Base-by-base conservation (phyloP, 305 asterid species). In the Nicotiana rustica region DNA sequence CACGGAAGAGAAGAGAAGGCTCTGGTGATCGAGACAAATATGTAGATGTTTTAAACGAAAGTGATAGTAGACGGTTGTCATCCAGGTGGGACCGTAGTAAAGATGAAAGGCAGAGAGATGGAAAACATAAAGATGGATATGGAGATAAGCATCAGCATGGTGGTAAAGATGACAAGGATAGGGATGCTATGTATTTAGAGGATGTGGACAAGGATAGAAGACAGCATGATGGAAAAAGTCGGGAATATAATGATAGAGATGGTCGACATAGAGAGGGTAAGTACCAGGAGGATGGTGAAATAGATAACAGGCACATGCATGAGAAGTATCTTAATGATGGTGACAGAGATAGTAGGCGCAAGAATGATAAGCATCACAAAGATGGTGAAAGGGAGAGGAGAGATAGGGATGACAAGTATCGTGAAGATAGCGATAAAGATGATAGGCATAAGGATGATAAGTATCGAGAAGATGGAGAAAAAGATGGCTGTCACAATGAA, bases 101-200 rank as follows among this genome's bases (percentile, higher is more conserved):
- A 41, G 47, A 41, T 41, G 47, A 41, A 41, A 41, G 47, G 1
- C 47, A 6, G 47, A 41, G 89, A 91, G 97, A 92, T 86, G 90
- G 87, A 59, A 94, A 88, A 85, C 81, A 86, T 85, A 41, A 41
- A 41, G 47, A 41, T 41, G 47, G 47, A 41, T 41, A 41, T 41
- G 47, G 47, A 41, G 47, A 41, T 41, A 7, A 41, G 47, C 2
- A 41, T 41, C 92, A 83, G 88, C 97, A 92, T 83, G 81, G 68
- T 47, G 94, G 86, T 85, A 94, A 85, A 90, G 98, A 94, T 82
- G 98, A 90, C 62, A 90, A 88, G 89, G 91, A 91, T 82, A 91
- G 85, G 83, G 98, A 89, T 85, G 88, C 82, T 41, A 92, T 92
- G 82, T 88, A 91, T 79, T 89, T 84, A 59, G 94, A 91, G 82